Evolutionary conservation across 192 early-diverging fungal genomes (phyloP), one percentile per base, ranked within the genome.

Genomic region (Coemansia sp.): DNA sequence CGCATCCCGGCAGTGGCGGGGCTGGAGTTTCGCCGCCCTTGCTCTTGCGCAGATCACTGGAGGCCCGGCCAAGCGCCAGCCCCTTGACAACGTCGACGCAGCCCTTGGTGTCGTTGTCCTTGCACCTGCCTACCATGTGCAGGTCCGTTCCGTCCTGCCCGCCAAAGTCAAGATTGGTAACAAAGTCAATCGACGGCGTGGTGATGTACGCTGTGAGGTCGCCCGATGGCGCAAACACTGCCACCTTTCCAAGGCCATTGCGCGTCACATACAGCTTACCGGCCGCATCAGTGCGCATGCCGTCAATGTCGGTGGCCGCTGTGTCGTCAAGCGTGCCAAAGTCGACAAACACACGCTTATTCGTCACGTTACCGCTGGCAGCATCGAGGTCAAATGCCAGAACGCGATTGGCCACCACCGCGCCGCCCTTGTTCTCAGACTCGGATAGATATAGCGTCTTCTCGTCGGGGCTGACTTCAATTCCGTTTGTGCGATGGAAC

Each of bases 251-350:
- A 9, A 59, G 44, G 20, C 82, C 82, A 52, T 81, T 79, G 37
- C 84, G 74, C 15, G 82, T 71, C 17, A 86, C 84, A 36, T 79
- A 85, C 24, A 86, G 80, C 50, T 85, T 86, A 3, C 84, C 84
- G 15, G 40, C 10, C n/a, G 34, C 63, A 31, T 85, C 84, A 11
- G 68, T 51, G 42, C 84, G 77, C 74, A 86, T 86, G 28, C 84
- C 84, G 42, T 86, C 84, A 37, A 86, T 64, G 48, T 86, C 84
- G 28, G 56, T 66, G 14, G 66, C 49, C 11, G 48, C 75, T 18
- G 82, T 65, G 52, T 57, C 48, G 53, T 85, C 84, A 6, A 85
- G 60, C 42, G 61, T 44, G 20, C 25, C 67, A 67, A 85, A 85
- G 56, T 85, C 80, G 12, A 67, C 80, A 50, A 85, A 73, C 21